Percentiles rank a stretch among this genome's conserved stretches.
Conservation (phyloP, 257 asterid genomes). For the Sherardia arvensis region DNA sequence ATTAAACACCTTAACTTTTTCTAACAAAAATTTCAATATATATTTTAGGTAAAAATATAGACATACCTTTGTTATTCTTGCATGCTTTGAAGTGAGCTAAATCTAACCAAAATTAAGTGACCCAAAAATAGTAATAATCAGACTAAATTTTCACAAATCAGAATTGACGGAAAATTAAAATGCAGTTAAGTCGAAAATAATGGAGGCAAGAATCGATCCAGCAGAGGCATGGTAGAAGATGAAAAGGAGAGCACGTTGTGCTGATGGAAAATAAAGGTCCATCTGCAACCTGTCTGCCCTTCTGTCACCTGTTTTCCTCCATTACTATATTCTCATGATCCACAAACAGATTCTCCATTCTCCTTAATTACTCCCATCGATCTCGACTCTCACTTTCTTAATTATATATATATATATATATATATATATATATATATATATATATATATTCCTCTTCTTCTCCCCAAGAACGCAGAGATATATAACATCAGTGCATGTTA, state of each 20-base stretch:
- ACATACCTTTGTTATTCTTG: neutral
- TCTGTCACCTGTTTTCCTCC: constrained; percentile 43
- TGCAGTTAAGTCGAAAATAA: neutral
- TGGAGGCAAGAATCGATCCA: constrained; percentile 22
- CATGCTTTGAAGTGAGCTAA: too few species aligned
- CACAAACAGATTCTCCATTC: constrained; percentile 12
- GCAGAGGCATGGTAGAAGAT: constrained; percentile 15
- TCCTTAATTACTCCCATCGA: neutral
- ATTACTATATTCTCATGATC: constrained; percentile 24
- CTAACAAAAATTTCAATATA: neutral
- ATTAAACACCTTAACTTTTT: neutral
- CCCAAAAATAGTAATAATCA: too few species aligned
- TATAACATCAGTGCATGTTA: neutral
- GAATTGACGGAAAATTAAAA: too few species aligned
- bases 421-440: too few species aligned
- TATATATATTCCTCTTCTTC: constrained; percentile 13
- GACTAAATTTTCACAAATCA: too few species aligned
- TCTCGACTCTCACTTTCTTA: neutral
- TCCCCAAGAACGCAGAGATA: neutral
- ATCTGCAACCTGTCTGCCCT: constrained; percentile 45
- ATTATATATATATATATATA: too few species aligned
- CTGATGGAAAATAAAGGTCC: constrained; percentile 37
- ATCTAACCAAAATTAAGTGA: too few species aligned
- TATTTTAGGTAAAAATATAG: neutral
- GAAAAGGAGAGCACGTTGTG: constrained; percentile 29